Evolutionary conservation across 2,329 filamentous ascomycete genomes (phyloP), one percentile per base, ranked within the genome.

Genomic region (Exserohilum rostratum): DNA sequence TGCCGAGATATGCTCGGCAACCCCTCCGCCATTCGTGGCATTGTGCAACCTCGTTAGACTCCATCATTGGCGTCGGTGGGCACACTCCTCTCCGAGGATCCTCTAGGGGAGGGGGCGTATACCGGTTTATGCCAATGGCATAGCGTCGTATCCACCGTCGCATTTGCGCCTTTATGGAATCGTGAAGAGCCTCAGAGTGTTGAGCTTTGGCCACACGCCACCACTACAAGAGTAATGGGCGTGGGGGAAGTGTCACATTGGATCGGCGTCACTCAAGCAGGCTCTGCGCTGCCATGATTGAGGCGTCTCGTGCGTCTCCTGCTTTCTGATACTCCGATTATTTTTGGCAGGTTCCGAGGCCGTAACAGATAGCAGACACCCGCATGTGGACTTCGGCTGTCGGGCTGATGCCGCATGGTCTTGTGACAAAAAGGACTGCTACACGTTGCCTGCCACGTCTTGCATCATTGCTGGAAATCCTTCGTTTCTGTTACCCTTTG

Each of bases 381-480:
- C 47, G 43, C 34, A 53, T 44, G 33, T 49, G 56, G 52, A 64
- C 58, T 58, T 60, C 54, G 51, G 55, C 50, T 55, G 39, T 35
- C 51, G 60, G 50, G 61, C 63, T 68, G 67, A 65, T 67, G 57
- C 45, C 55, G 56, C 51, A 55, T 64, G 63, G 53, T 65, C 66
- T 69, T 62, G 66, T 72, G 70, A 70, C 61, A 44, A 18, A 37
- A 25, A 25, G 4, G 31, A 54, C 55, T 56, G 49, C 53, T 58
- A 33, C 55, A 55, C 50, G 45, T 53, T 39, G 51, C 53, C 60
- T 73, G 69, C 72, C 71, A 74, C 70, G 69, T 73, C 67, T 70
- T 65, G 64, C 67, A 64, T 61, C 59, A 35, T 57, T 47, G 58
- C 51, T 59, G 48, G 54, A 54, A 39, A 45, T 42, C 39, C 42